Evolutionary conservation across 345 rosid species (phyloP), one percentile per base, ranked within the genome.

Genomic region (Boechera divaricarpa): DNA sequence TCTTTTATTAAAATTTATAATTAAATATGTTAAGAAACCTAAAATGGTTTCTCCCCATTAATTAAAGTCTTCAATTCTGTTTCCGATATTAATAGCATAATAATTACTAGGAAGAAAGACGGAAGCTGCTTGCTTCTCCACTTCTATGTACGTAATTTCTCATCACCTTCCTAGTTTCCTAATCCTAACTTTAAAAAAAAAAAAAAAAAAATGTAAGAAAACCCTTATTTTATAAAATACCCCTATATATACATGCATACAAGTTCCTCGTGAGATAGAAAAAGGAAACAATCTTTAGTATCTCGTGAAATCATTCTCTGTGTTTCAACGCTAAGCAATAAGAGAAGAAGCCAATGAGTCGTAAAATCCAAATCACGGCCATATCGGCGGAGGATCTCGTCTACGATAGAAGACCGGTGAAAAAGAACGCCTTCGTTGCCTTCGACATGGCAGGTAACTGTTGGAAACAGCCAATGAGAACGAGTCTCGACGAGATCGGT

Each of bases 301-400:
- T 26, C 61, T 38, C 13, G 76, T 62, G 76, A 62, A 45, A 21
- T 21, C 24, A 21, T 21, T 21, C 24, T 21, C 24, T 21, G 24
- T 21, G 24, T 21, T 21, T 21, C 24, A 21, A 21, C 24, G 31
- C 5, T 1, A 18, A 51, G 6, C 7, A 33, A 9, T 9, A 4
- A 21, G 24, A 21, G 11, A 4, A 56, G 24, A 58, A 58, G 67
- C 10, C 28, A 33, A 48, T 54, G 63, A n/a, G 21, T 56, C 49
- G 49, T 56, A 74, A 56, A 56, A 44, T 74, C 57, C 41, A 56
- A 26, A 74, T 74, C 78, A 65, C 78, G 13, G 65, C 58, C 2
- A n/a, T 65, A 44, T 74, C 78, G 21, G 78, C 72, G 56, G 78
- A 74, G 58, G 15, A 4, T 8, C 72, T 74, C 5, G 38, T 47